phyloP scores from a whole-genome alignment of 177 flowering plant genomes.

The Telopea speciosissima region DNA sequence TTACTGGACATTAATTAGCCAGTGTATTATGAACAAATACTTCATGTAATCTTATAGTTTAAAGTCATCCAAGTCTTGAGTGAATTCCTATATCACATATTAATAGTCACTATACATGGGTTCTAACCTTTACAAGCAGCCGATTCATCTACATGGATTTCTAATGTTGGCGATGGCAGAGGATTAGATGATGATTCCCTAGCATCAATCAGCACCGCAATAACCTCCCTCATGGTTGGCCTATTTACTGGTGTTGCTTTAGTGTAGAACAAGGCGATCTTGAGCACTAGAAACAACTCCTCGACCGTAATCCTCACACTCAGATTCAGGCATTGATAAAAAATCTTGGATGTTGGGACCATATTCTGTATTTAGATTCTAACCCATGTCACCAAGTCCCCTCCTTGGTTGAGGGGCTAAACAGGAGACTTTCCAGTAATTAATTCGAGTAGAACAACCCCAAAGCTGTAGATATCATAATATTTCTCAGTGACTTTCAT shows the following conservation, averaged over 20 bases:
- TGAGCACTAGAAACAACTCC: conserved; percentile 47
- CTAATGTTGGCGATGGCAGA: conserved; percentile 39
- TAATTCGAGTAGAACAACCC: conserved; percentile 50
- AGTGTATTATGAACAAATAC: too few relatives aligned
- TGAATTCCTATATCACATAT: neutral
- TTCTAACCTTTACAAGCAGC: conserved; percentile 23
- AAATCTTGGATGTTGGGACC: conserved; percentile 18
- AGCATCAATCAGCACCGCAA: conserved; percentile 44
- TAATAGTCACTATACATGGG: neutral
- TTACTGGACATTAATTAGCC: too few relatives aligned
- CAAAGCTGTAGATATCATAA: conserved; percentile 55
- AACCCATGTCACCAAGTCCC: conserved; percentile 51
- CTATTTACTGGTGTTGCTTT: conserved; percentile 43
- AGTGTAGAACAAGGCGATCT: conserved; percentile 55
- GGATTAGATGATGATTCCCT: conserved; percentile 25
- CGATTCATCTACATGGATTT: conserved; percentile 38
- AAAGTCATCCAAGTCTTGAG: neutral
- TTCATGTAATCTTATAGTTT: neutral
- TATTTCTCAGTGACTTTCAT: conserved; percentile 60
- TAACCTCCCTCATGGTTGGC: conserved; percentile 54
- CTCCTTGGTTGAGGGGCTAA: conserved; percentile 55
- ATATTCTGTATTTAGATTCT: conserved; percentile 27
- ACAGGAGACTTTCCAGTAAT: conserved; percentile 51
- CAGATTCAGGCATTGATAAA: conserved; percentile 35
- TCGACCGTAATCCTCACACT: conserved; percentile 21